Evolutionary conservation across 495 filamentous ascomycete species (phyloP), one percentile per base, ranked within the genome.

Genomic region (Penicillium steckii): DNA sequence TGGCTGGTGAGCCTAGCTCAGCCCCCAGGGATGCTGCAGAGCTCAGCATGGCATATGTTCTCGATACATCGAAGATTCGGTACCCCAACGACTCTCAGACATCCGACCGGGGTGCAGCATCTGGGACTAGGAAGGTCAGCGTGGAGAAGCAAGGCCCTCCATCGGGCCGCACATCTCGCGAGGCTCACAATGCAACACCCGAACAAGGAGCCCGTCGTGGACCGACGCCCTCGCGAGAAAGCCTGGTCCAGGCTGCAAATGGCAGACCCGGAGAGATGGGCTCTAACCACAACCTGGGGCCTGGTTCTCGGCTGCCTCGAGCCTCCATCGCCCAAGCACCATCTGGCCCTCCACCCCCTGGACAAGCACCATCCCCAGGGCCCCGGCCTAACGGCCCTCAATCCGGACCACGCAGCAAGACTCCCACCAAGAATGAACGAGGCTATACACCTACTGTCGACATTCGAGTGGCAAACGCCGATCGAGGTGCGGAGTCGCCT

Each of bases 21-120:
- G 86, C 88, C 24, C 81, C 88, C 0, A 80, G 85, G 49, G 87
- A 95, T 52, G 81, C 87, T 1, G 80, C 81, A 44, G 94, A 99
- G 65, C 79, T 99, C 55, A 89, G 87, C 59, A 80, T 95, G 65
- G 87, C 89, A 12, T 99, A 97, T 67, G 79, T 96, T 46, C 75
- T 99, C 32, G 94, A 97, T 67, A 99, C 94, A 1, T 80, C 81
- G 15, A 99, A 99, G 66, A 99, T 99, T 42, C 82, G 93, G 29
- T 99, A 97, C 67, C 94, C 94, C 0, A 86, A 85, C 41, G 91
- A 96, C 60, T 52, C 61, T 1, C 87, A 80, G 64, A 77, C 77
- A 24, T 76, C 78, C 41, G 70, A 66, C 30, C 61, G 56, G 52
- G 57, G 40, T 13, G 40, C 61, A 8, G 61, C 59, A 4, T 54